A percentile compares a stretch with the other conserved stretches of the same genome.
Evolutionary conservation across 2,329 filamentous ascomycete species (phyloP).

Genomic region (Hypoxylon sp.): DNA sequence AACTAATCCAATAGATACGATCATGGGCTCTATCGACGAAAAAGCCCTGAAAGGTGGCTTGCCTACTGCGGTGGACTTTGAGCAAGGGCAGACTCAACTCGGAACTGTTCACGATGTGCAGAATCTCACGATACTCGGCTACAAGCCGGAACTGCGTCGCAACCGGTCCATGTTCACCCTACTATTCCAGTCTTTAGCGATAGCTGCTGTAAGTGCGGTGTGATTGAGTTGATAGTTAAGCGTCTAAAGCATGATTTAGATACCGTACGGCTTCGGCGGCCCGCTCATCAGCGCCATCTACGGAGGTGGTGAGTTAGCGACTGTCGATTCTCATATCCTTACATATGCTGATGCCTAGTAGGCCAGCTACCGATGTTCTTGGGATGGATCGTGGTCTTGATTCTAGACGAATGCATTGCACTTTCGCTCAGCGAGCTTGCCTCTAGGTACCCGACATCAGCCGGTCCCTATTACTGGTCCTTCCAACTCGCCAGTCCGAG

Average conservation of each 20-base stretch:
- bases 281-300: conserved; percentile 58
- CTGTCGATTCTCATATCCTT: neutral
- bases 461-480: conserved; percentile 68
- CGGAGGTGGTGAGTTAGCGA: conserved; percentile 54
- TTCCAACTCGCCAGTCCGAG: conserved; percentile 62
- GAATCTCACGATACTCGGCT: conserved; percentile 63
- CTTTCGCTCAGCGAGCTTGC: conserved; percentile 66
- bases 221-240: neutral
- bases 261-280: conserved; percentile 66
- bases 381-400: conserved; percentile 68
- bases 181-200: conserved; percentile 73
- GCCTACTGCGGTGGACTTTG: conserved; percentile 27
- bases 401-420: conserved; percentile 67
- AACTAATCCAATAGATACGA: neutral
- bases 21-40: conserved; percentile 39
- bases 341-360: conserved; percentile 31
- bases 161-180: conserved; percentile 73
- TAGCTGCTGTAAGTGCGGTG: conserved; percentile 62
- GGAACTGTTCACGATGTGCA: conserved; percentile 51
- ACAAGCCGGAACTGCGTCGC: conserved; percentile 69
- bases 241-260: conserved; percentile 50
- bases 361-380: conserved; percentile 70
- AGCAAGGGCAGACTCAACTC: conserved; percentile 41
- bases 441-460: conserved; percentile 66
- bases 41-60: conserved; percentile 18